Conservation (phyloP, 2,329 filamentous ascomycete genomes). For the Colletotrichum sp. region DNA sequence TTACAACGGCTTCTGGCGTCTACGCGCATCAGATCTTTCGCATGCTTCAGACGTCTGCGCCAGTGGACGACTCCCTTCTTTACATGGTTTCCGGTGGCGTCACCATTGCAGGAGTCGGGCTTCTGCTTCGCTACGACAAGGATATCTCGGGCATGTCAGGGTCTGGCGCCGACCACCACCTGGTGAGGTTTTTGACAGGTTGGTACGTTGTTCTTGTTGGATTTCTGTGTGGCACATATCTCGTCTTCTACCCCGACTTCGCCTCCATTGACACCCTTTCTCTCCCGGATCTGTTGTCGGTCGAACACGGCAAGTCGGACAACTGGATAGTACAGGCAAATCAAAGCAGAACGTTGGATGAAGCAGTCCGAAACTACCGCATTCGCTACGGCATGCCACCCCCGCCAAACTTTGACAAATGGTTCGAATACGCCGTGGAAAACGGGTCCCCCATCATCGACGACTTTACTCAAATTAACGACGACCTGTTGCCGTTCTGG, state of each 20-base stretch:
- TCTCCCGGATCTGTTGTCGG: neutral
- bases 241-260: slow-evolving; percentile 11
- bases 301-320: slow-evolving; percentile 12
- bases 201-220: slow-evolving; percentile 17
- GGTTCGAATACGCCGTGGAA: slow-evolving; percentile 75
- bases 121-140: slow-evolving; percentile 18
- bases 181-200: slow-evolving; percentile 7
- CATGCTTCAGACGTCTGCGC: neutral
- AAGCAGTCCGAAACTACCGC: slow-evolving; percentile 47
- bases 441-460: slow-evolving; percentile 73
- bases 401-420: slow-evolving; percentile 79
- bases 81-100: neutral
- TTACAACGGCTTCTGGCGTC: slow-evolving; percentile 26
- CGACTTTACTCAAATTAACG: slow-evolving; percentile 77
- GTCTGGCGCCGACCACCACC: neutral
- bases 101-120: slow-evolving; percentile 16
- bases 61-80: neutral
- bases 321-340: slow-evolving; percentile 25
- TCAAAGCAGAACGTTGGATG: slow-evolving; percentile 23
- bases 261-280: neutral
- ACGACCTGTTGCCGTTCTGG: slow-evolving; percentile 80
- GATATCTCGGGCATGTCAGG: neutral
- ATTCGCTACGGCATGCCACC: slow-evolving; percentile 65
- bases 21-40: slow-evolving; percentile 26
- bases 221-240: slow-evolving; percentile 15